Evolutionary conservation across 805 yeast genomes (phyloP), one percentile per base, ranked within the genome.

Genomic region (Saturnispora kantuleensis): DNA sequence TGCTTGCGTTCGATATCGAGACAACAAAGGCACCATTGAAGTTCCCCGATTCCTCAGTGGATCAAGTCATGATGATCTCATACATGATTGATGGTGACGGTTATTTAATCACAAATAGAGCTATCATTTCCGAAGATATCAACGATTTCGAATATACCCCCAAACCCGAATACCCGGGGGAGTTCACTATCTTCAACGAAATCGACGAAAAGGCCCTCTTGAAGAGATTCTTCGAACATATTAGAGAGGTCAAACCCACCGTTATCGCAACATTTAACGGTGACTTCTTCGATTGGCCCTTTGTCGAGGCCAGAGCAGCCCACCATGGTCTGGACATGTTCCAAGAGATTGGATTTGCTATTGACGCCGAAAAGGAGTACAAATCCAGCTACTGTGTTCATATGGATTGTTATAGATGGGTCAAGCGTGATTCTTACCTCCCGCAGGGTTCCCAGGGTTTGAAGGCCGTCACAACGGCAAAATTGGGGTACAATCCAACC

Each of bases 11-110:
- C 59, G 99, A 93, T 73, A 93, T 93, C 45, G 99, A 93, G 69
- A 93, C 99, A 1, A 87, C 97, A 11, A 93, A 93, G 60, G 87
- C 94, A 10, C 97, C 97, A 2, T 71, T 93, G 48, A 94, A 93
- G 60, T 93, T 93, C 53, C 99, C 99, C 0, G 98, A 87, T 56
- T 75, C 96, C 5, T 70, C 82, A 10, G 72, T 84, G 5, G 99
- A 93, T 65, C 94, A 86, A 62, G 76, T 93, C 35, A 93, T 93
- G 97, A 94, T 94, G 98, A 93, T 93, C 41, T 94, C 98, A 2
- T 93, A 93, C 60, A 94, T 94, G 98, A 89, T 93, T 49, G 98
- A 93, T 59, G 98, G 97, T 10, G 95, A 86, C 54, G 99, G 99
- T 33, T 93, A 68, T 58, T 67, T 93, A 34, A 94, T 93, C 48